phyloP scores from a whole-genome alignment of 139 green algal genomes.

The Parachlorella kessleri region DNA sequence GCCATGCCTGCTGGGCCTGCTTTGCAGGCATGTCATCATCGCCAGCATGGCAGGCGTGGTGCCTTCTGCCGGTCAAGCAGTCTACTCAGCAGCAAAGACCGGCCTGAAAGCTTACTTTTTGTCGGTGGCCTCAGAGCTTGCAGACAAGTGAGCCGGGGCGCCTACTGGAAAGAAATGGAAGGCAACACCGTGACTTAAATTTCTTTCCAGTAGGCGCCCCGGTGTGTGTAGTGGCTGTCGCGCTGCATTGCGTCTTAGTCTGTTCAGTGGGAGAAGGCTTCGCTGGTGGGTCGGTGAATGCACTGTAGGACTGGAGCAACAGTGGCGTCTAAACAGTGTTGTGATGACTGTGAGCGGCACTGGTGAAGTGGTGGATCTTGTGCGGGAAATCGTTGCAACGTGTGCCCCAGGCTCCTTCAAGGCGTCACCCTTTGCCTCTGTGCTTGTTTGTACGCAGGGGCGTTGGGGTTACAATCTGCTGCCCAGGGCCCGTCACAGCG shows the following conservation, averaged over 20 bases:
- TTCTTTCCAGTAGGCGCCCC: too few relatives aligned
- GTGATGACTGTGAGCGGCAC: too few relatives aligned
- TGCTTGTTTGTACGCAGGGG: too few relatives aligned
- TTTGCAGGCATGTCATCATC: conserved; percentile 66
- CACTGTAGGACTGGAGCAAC: not conserved
- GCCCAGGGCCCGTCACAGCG: conserved; percentile 72
- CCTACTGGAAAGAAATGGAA: not conserved
- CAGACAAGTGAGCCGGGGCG: conserved; percentile 42
- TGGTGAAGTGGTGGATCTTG: too few relatives aligned
- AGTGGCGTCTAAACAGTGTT: too few relatives aligned
- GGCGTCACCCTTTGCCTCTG: not conserved
- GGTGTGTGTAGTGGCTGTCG: too few relatives aligned
- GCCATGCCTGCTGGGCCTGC: too few relatives aligned
- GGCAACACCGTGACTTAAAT: too few relatives aligned
- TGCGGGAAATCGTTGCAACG: too few relatives aligned
- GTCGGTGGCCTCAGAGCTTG: conserved; percentile 70
- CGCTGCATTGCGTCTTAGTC: too few relatives aligned
- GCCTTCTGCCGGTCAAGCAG: conserved; percentile 65
- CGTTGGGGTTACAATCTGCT: conserved; percentile 76
- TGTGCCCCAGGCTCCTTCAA: not conserved
- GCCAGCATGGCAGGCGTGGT: conserved; percentile 78
- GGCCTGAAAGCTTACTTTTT: conserved; percentile 78
- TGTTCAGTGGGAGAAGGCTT: not conserved
- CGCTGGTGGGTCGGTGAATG: not conserved
- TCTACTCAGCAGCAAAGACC: conserved; percentile 77